Base-by-base conservation (phyloP, 2,329 filamentous ascomycete species). In the Beauveria varroae region DNA sequence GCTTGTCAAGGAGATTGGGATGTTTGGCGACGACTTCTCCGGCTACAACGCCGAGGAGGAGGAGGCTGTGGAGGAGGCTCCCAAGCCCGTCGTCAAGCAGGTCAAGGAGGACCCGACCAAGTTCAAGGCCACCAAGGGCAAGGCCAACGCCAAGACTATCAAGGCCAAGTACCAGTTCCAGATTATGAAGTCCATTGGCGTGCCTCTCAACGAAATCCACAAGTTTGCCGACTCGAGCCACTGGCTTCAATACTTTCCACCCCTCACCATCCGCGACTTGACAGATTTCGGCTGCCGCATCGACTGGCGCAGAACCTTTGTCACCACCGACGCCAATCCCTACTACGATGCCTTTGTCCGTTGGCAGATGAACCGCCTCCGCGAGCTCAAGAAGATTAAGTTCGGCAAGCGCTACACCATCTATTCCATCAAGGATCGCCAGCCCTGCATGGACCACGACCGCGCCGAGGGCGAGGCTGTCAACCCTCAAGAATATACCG, bases 121-220 rank as follows among this genome's bases (percentile, higher is more conserved):
- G 76, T 98, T 98, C 77, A 86, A 85, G 49, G 89, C 90, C 58
- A 96, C 92, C 76, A 96, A 96, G 82, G 88, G 90, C 76, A 98
- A 99, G 79, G 91, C 90, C 47, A 87, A 87, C 10, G 88, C 91
- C 37, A 98, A 98, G 80, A 87, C 90, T 0, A 87, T 93, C 69
- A 95, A 96, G 78, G 86, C 91, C 76, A 97, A 97, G 78, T 98
- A 98, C 75, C 90, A 95, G 70, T 95, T 95, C 76, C 91, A 96
- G 78, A 96, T 96, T 68, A 96, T 96, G 92, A 79, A 93, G 70
- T 89, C 93, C 6, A 85, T 96, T 65, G 95, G 93, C 41, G 91
- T 98, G 51, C 90, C 92, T 0, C 78, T 86, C 54, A 85, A 93
- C 68, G 92, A 99, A 66, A 96, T 99, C 64, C 89, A 97, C 76